Evolutionary conservation across 805 yeast species (phyloP), one percentile per base, ranked within the genome.

Genomic region (Schwanniomyces occidentalis): DNA sequence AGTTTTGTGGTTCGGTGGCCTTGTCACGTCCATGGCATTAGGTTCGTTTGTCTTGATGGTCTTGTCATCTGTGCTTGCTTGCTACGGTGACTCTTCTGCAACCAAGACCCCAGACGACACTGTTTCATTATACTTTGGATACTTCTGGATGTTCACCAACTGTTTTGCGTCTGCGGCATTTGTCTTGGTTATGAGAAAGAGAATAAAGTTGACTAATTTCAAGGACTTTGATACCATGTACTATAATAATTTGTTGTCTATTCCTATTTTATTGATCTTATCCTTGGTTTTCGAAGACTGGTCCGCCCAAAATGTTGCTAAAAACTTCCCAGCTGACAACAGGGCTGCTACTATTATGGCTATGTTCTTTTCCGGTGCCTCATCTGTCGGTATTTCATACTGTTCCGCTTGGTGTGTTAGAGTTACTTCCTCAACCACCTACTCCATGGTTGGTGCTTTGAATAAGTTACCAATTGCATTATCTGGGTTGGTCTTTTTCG

Each of bases 371-470:
- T 87, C 96, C 23, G 99, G 99, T 65, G 78, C 86, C 50, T 83
- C 95, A 28, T 84, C 97, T 20, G 95, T 93, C 35, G 97, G 95
- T 71, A 93, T 93, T 61, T 91, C 98, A 28, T 93, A 93, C 78
- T 88, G 96, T 67, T 89, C 98, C 8, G 99, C 97, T 43, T 93
- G 99, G 99, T 93, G 99, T 78, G 95, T 93, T 48, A 87, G 99
- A 72, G 98, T 93, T 46, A 93, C 99, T 27, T 88, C 97, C 15
- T 90, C 98, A 17, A 93, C 99, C 37, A 93, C 99, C 37, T 93
- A 93, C 73, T 88, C 96, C 35, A 93, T 93, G 99, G 98, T 93
- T 40, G 99, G 99, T 64, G 99, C 99, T 36, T 78, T 93, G 65
- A 93, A 93, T 80, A 93, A 93, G 71, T 80, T 93, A 54, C 99